These are phyloP conservation scores for Carallia brachiata DNA, from an alignment of 345 rosid species.

Conservation along the genomic window DNA sequence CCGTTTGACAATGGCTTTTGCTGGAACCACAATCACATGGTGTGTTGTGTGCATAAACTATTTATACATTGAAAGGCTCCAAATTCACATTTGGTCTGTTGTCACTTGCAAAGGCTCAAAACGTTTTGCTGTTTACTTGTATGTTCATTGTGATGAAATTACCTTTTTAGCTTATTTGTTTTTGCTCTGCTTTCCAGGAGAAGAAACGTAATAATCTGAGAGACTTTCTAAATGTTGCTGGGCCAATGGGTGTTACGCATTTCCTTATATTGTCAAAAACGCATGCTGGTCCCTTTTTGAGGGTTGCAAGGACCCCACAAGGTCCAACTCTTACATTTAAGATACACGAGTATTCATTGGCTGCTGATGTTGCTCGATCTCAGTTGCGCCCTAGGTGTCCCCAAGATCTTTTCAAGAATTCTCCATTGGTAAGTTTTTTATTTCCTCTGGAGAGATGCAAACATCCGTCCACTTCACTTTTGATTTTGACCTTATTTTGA, in stretches of 20 bases:
- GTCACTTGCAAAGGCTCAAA: too few relatives aligned
- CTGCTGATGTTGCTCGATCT: constrained; percentile 76
- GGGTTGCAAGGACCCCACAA: constrained; percentile 94
- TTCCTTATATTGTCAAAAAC: constrained; percentile 85
- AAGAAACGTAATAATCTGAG: constrained; percentile 77
- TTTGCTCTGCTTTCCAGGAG: constrained; percentile 49
- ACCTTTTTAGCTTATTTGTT: constrained; percentile 8
- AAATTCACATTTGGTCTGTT: too few relatives aligned
- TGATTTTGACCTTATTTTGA: neutral
- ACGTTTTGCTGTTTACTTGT: neutral
- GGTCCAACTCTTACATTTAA: constrained; percentile 91
- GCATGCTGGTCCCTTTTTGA: constrained; percentile 54
- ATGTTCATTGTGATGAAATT: neutral
- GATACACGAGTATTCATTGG: constrained; percentile 70
- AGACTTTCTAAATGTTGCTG: constrained; percentile 87
- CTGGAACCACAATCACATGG: neutral
- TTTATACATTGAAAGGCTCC: too few relatives aligned
- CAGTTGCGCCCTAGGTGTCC: constrained; percentile 91
- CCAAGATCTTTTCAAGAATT: constrained; percentile 75
- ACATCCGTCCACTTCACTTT: neutral
- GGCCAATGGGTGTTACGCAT: constrained; percentile 97
- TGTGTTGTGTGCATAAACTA: too few relatives aligned
- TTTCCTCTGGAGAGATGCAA: neutral
- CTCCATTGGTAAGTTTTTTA: constrained; percentile 66
- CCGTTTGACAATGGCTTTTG: neutral